Conservation (phyloP, 371 early-diverging fungal genomes). For the Mucor irregularis region DNA sequence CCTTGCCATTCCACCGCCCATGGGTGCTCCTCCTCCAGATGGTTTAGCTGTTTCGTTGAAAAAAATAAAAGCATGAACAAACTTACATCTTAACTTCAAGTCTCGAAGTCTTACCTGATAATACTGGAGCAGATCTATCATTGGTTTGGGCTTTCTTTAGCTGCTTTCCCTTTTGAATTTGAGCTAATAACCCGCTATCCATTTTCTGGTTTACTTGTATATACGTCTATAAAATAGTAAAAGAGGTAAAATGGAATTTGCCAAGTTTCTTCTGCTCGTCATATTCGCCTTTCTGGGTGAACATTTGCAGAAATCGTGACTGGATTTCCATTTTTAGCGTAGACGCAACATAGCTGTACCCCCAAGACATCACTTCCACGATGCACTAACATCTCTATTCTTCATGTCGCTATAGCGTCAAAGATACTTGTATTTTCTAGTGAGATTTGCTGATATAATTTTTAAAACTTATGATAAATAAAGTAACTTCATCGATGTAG, state of each 20-base stretch:
- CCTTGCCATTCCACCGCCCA: slow-evolving; percentile 29
- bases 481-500: too few species aligned
- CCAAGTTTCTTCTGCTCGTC: slow-evolving; percentile 6
- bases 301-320: too few species aligned
- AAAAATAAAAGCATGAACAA: neutral
- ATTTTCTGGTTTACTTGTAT: slow-evolving; percentile 12
- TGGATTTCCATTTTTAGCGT: too few species aligned
- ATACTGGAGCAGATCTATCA: slow-evolving; percentile 71
- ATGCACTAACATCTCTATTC: too few species aligned
- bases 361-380: too few species aligned
- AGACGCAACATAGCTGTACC: too few species aligned
- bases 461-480: too few species aligned
- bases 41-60: slow-evolving; percentile 8
- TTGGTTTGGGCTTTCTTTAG: slow-evolving; percentile 81
- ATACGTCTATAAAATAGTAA: neutral
- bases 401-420: too few species aligned
- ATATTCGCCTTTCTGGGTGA: too few species aligned
- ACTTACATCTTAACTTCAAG: neutral
- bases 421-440: too few species aligned
- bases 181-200: slow-evolving; percentile 61
- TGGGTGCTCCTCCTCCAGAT: slow-evolving; percentile 10
- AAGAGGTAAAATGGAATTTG: slow-evolving; percentile 1
- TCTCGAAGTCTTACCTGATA: slow-evolving; percentile 32
- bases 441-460: too few species aligned
- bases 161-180: slow-evolving; percentile 74